These are phyloP conservation scores for Arbutus unedo DNA, from an alignment of 148 eudicot genomes.

Conservation along the genomic window DNA sequence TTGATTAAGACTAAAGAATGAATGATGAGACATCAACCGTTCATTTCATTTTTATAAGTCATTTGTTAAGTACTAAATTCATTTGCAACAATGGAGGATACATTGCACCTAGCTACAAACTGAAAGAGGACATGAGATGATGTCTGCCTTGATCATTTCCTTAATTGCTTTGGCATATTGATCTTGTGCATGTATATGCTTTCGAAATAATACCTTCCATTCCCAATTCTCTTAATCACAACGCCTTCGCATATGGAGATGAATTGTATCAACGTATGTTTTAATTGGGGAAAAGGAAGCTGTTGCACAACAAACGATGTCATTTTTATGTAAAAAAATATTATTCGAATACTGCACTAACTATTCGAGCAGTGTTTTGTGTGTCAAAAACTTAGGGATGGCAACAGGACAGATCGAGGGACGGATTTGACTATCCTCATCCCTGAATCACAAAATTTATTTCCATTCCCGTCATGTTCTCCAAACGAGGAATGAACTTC, in stretches of 20 bases:
- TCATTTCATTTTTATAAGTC: neutral
- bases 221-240: neutral
- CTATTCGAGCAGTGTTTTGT: too few relatives aligned
- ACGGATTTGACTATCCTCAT: too few relatives aligned
- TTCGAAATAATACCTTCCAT: neutral
- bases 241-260: neutral
- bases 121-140: neutral
- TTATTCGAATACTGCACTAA: too few relatives aligned
- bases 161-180: neutral
- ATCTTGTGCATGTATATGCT: slow-evolving; percentile 15
- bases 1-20: neutral
- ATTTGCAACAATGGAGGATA: slow-evolving; percentile 12
- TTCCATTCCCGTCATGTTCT: too few relatives aligned
- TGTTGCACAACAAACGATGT: too few relatives aligned
- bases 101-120: slow-evolving; percentile 23
- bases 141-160: slow-evolving; percentile 13
- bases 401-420: too few relatives aligned
- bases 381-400: too few relatives aligned
- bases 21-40: neutral
- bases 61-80: neutral
- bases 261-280: too few relatives aligned
- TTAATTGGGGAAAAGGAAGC: too few relatives aligned
- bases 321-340: too few relatives aligned
- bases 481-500: too few relatives aligned
- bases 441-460: too few relatives aligned